Base-by-base conservation (phyloP, 176 grass and related monocot genomes). In the Urochloa ruziziensis region DNA sequence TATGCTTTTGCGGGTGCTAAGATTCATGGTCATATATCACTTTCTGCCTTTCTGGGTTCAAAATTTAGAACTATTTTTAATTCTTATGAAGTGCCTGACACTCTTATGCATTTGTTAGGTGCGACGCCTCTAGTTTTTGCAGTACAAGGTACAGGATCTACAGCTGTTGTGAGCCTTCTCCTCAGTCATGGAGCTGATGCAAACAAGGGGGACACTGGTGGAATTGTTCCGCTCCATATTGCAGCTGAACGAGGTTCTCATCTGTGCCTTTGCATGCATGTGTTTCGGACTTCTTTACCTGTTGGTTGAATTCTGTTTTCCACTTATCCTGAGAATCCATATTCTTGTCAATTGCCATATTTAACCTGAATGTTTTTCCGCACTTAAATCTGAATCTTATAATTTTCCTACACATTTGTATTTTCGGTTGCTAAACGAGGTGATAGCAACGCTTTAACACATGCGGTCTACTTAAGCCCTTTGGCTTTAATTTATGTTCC, bases 121-220 rank as follows among this genome's bases (percentile, higher is more conserved):
- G 54, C 54, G 9, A 58, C 54, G 54, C 54, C 54, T 25, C 54
- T 58, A 11, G 10, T 58, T 58, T 58, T 25, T 16, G 54, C 54
- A 25, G n/a, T 82, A 33, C 18, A 46, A 33, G 51, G 67, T 72
- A 6, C 11, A 23, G 80, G 36, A 46, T 70, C 24, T 47, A 11
- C 7, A 57, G 17, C 34, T 3, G 5, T 60, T 43, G 37, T 82
- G 23, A 46, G 27, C 25, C 13, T 33, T 72, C 67, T 82, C 32
- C 25, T 82, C 43, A 56, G 59, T n/a, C 27, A 19, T 73, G 80
- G 67, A 48, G 68, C 80, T 62, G 70, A 82, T 70, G 67, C 19
- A 72, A 73, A 82, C 24, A 73, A 82, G 62, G 12, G 28, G 17
- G 15, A 61, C 32, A 44, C 1, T 4, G 10, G 33, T 73, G 68